phyloP scores from a whole-genome alignment of 1,139 yeast genomes.

The Pichia sp. region DNA sequence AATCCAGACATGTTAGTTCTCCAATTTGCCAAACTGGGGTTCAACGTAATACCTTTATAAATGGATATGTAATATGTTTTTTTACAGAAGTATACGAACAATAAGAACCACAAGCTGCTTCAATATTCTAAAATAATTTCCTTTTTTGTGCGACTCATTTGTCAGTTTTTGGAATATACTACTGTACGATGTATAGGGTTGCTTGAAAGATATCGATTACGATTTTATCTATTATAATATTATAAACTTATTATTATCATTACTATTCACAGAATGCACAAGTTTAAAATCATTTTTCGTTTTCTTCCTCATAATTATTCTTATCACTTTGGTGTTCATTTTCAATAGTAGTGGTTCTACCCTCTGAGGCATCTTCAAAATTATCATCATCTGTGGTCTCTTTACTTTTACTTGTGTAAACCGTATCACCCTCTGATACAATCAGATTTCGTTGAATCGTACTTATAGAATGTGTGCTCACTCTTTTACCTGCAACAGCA shows the following conservation, averaged over 20 bases:
- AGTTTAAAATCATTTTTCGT: background rate
- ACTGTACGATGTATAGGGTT: no score
- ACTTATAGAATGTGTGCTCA: background rate
- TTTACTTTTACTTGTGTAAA: background rate
- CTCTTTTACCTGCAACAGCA: background rate
- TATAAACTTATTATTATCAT: background rate
- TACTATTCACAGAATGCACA: background rate
- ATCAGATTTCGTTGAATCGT: background rate
- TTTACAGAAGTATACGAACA: background rate
- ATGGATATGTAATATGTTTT: background rate
- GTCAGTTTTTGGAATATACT: no score
- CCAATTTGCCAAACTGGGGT: background rate
- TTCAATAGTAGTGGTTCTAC: background rate
- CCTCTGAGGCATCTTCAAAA: constrained; percentile 2
- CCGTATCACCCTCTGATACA: background rate
- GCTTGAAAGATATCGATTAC: no score
- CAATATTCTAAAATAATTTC: background rate
- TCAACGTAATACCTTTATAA: background rate
- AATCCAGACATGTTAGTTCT: background rate
- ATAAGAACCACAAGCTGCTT: no score
- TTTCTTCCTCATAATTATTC: background rate
- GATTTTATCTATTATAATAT: background rate
- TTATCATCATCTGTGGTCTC: background rate
- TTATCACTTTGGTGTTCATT: background rate
- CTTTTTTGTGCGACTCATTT: background rate